Evolutionary conservation across 2,329 filamentous ascomycete species (phyloP).

Genomic region (Domatiomyces catenatus): DNA sequence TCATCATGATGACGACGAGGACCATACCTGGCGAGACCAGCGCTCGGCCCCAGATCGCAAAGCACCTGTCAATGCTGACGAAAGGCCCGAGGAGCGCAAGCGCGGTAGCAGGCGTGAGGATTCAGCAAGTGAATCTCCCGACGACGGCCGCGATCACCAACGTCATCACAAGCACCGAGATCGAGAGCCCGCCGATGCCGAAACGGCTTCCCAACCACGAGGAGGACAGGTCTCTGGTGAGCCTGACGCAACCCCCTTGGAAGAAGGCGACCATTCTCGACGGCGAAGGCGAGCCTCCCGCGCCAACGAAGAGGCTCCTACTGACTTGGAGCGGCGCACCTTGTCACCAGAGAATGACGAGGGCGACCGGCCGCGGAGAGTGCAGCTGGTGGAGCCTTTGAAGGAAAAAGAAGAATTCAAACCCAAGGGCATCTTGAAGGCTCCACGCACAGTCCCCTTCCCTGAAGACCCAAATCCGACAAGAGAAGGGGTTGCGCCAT

Average conservation of each 20-base stretch:
- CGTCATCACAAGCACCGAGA: slow-evolving; percentile 2
- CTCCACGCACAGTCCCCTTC: slow-evolving; percentile 58
- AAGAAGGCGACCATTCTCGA: slow-evolving; percentile 7
- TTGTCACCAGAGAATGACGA: slow-evolving; percentile 15
- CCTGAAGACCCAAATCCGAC: slow-evolving; percentile 73
- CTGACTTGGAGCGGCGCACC: slow-evolving; percentile 6
- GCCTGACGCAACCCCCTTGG: slow-evolving; percentile 1
- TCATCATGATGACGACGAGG: slow-evolving; percentile 7
- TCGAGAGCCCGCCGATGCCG: not conserved
- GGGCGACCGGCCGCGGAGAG: slow-evolving; percentile 12
- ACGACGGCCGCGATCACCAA: slow-evolving; percentile 7
- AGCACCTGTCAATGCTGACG: slow-evolving; percentile 5
- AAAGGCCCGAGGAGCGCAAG: slow-evolving; percentile 6
- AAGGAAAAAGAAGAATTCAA: slow-evolving; percentile 48
- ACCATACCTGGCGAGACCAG: slow-evolving; percentile 2
- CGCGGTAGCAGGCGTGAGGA: slow-evolving; percentile 8
- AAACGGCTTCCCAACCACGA: slow-evolving; percentile 5
- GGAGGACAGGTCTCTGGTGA: not conserved
- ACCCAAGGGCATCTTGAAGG: slow-evolving; percentile 73
- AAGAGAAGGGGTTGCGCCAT: slow-evolving; percentile 80
- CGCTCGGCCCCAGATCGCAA: slow-evolving; percentile 2
- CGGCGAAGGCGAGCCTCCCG: slow-evolving; percentile 8
- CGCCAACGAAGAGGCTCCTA: slow-evolving; percentile 4
- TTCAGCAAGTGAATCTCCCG: slow-evolving; percentile 14
- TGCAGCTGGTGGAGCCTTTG: slow-evolving; percentile 51